Evolutionary conservation across 768 basidiomycete species (phyloP).

Genomic region (Lactifluus rugatus): DNA sequence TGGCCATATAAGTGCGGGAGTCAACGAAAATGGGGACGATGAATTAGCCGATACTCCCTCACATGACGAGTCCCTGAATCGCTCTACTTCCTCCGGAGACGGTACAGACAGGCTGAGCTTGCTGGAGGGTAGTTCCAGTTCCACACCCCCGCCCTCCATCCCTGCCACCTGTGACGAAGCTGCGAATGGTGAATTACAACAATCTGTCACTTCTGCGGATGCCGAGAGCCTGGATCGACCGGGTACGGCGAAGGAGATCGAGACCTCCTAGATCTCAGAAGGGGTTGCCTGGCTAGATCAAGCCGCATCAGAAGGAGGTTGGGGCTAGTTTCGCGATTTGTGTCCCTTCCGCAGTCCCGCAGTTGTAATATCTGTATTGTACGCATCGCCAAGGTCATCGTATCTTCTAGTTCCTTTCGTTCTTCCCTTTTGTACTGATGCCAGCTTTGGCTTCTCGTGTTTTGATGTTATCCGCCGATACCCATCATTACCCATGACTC

Average conservation of each 20-base stretch:
- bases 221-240: background rate
- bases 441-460: constrained; percentile 45
- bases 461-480: constrained; percentile 21
- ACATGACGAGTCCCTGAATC: background rate
- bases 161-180: background rate
- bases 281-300: background rate
- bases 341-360: background rate
- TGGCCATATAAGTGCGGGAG: constrained; percentile 31
- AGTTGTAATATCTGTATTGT: constrained; percentile 5
- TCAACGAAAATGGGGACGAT: constrained; percentile 30
- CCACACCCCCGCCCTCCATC: background rate
- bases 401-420: background rate
- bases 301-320: background rate
- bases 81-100: background rate
- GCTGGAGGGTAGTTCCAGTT: background rate
- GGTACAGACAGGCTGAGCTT: background rate
- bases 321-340: background rate
- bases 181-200: background rate
- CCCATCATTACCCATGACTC: background rate
- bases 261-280: background rate
- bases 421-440: constrained; percentile 23
- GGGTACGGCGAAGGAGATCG: background rate
- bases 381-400: constrained; percentile 3
- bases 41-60: constrained; percentile 7
- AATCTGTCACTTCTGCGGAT: background rate